Evolutionary conservation across 257 asterid species (phyloP).

Genomic region (Ligustrum vulgare): DNA sequence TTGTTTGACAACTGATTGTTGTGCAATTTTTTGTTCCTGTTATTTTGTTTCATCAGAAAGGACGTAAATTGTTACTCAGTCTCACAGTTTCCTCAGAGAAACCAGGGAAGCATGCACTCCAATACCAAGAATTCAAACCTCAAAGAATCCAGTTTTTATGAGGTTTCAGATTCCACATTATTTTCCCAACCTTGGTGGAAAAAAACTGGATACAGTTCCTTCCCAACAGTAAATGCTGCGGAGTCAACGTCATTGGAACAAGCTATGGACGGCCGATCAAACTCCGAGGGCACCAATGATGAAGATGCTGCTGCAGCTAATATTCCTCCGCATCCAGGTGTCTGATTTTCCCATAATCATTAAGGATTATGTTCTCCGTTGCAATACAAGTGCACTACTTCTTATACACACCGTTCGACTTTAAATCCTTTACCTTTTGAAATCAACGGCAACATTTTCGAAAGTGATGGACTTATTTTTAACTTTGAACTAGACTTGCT

Average conservation of each 20-base stretch:
- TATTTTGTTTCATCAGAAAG: slow-evolving; percentile 18
- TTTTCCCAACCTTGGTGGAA: slow-evolving; percentile 63
- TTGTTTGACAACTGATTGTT: slow-evolving; percentile 5
- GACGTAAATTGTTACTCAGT: slow-evolving; percentile 4
- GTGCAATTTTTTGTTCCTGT: slow-evolving; percentile 1
- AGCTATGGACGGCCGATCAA: slow-evolving; percentile 64
- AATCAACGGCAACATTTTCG: neutral
- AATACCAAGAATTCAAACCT: slow-evolving; percentile 43
- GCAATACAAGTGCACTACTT: neutral
- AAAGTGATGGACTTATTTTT: neutral
- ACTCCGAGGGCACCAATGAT: slow-evolving; percentile 56
- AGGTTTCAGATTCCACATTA: slow-evolving; percentile 35
- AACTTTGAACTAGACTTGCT: neutral
- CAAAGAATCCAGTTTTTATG: slow-evolving; percentile 36
- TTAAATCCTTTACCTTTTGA: neutral
- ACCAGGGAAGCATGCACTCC: slow-evolving; percentile 56
- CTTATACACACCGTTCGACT: neutral
- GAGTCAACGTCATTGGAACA: slow-evolving; percentile 76
- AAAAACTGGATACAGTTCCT: slow-evolving; percentile 39
- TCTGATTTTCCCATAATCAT: neutral
- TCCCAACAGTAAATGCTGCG: slow-evolving; percentile 47
- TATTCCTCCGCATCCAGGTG: slow-evolving; percentile 50
- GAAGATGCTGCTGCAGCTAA: slow-evolving; percentile 52
- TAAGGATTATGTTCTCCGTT: neutral
- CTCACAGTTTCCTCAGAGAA: slow-evolving; percentile 19